These are phyloP conservation scores for Trichoderma sp. DNA, from an alignment of 2,329 filamentous ascomycete genomes.

Conservation along the genomic window DNA sequence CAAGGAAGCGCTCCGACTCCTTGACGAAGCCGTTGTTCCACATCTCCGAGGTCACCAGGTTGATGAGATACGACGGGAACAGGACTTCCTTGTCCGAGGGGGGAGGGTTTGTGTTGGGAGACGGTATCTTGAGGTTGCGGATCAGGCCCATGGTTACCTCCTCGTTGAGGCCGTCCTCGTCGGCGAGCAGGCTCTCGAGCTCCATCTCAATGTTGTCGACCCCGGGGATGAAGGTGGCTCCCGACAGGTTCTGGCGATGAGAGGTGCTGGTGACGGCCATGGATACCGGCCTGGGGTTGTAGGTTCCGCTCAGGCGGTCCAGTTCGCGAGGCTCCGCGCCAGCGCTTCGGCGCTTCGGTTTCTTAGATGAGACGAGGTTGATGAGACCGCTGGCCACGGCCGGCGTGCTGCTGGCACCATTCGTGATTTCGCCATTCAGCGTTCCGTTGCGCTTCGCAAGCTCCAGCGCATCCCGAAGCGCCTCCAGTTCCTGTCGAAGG, in stretches of 20 bases:
- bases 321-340: conserved; percentile 81
- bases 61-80: conserved; percentile 98
- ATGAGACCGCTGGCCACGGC: conserved; percentile 76
- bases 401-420: conserved; percentile 47
- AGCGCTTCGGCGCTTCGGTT: conserved; percentile 90
- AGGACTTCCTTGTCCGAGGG: conserved; percentile 98
- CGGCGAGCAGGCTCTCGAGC: conserved; percentile 87
- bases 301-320: conserved; percentile 88
- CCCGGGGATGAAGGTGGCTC: conserved; percentile 76
- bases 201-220: conserved; percentile 93
- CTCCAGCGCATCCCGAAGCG: conserved; percentile 91
- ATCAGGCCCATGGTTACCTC: conserved; percentile 97
- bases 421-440: conserved; percentile 63
- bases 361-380: conserved; percentile 96
- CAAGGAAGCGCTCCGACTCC: conserved; percentile 96
- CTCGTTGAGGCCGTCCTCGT: conserved; percentile 94
- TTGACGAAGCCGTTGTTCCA: conserved; percentile 99
- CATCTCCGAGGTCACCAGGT: conserved; percentile 98
- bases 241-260: conserved; percentile 71
- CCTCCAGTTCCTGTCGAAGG: conserved; percentile 82
- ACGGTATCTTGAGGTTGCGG: conserved; percentile 93
- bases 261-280: conserved; percentile 79
- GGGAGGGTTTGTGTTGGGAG: conserved; percentile 80
- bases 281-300: conserved; percentile 92
- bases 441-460: conserved; percentile 77